Conservation (phyloP, 805 yeast genomes). For the Spathaspora passalidarum region DNA sequence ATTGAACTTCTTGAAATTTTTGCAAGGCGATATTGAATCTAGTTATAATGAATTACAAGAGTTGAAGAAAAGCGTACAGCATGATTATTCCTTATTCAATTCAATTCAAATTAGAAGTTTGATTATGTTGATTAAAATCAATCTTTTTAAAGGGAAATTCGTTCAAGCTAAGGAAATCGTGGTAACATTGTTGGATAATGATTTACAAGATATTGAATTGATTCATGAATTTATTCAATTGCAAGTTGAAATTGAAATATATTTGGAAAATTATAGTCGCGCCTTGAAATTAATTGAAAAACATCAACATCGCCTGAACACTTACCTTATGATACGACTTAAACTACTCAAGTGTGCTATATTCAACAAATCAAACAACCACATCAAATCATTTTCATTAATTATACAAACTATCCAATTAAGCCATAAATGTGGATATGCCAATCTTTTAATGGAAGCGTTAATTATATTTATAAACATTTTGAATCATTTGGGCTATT, state of each 20-base stretch:
- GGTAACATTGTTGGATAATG: conserved; percentile 25
- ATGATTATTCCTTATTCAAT: conserved; percentile 42
- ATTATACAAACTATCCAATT: conserved; percentile 48
- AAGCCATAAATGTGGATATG: conserved; percentile 46
- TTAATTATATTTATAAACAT: conserved; percentile 44
- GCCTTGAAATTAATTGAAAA: conserved; percentile 24
- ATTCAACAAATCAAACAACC: conserved; percentile 39
- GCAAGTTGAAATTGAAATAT: conserved; percentile 27
- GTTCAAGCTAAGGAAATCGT: conserved; percentile 33
- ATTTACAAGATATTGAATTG: conserved; percentile 28
- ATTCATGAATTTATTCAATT: conserved; percentile 24
- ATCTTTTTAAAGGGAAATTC: conserved; percentile 38
- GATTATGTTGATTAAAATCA: conserved; percentile 33
- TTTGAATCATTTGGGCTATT: conserved; percentile 38
- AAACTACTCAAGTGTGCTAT: conserved; percentile 47
- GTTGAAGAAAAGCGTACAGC: conserved; percentile 22
- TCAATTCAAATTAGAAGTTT: conserved; percentile 39
- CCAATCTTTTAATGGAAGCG: conserved; percentile 45
- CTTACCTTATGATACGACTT: conserved; percentile 44
- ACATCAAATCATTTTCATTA: conserved; percentile 49
- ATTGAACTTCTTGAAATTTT: conserved; percentile 32
- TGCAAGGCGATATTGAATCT: conserved; percentile 38
- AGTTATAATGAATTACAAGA: conserved; percentile 36
- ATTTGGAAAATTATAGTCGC: conserved; percentile 26
- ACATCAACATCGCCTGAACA: conserved; percentile 21